Evolutionary conservation across 2,329 filamentous ascomycete species (phyloP).

Genomic region (Arthrobotrys entomopaga): DNA sequence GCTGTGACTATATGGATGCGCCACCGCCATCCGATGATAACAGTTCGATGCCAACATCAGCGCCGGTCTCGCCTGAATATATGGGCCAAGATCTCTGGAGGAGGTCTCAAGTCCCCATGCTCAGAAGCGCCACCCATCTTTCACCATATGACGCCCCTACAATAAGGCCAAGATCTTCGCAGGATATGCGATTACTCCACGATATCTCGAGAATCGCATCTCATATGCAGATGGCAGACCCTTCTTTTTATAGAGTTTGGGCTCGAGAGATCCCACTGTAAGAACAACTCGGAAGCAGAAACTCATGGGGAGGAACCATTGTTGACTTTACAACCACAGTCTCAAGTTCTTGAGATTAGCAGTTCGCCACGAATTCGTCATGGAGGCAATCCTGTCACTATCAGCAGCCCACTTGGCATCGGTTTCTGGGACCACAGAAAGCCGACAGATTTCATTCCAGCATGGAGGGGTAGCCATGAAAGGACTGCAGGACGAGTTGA

Average conservation of each 20-base stretch:
- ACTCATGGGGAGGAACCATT: constrained; percentile 45
- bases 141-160: constrained; percentile 82
- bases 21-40: constrained; percentile 64
- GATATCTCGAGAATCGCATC: constrained; percentile 87
- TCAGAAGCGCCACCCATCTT: constrained; percentile 81
- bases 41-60: constrained; percentile 61
- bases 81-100: constrained; percentile 84
- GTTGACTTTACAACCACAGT: constrained; percentile 57
- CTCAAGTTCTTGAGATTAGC: constrained; percentile 74
- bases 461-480: constrained; percentile 86
- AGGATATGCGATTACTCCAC: constrained; percentile 87
- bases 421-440: constrained; percentile 84
- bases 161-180: constrained; percentile 76
- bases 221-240: constrained; percentile 79
- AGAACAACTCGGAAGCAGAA: constrained; percentile 62
- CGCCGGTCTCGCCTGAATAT: constrained; percentile 74
- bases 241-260: constrained; percentile 89
- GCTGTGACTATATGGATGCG: constrained; percentile 97
- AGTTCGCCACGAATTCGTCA: constrained; percentile 84
- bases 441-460: constrained; percentile 87
- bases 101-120: constrained; percentile 84
- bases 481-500: constrained; percentile 87
- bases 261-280: constrained; percentile 91
- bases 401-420: constrained; percentile 95
- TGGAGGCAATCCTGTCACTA: constrained; percentile 90